Conservation (phyloP, 768 basidiomycete species). For the Amanita inopinata region DNA sequence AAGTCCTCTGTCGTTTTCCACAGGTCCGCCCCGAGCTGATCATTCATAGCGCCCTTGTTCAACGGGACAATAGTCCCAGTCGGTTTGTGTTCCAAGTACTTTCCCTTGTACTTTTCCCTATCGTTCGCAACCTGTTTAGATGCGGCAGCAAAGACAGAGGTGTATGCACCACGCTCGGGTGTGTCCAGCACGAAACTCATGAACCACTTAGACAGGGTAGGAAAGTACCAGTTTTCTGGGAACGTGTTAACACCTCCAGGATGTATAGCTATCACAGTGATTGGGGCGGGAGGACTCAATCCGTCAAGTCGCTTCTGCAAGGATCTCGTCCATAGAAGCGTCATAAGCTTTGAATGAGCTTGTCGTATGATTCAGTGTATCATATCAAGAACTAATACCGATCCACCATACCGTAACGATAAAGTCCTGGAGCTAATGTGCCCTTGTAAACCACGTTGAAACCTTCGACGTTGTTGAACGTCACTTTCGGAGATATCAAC, state of each 20-base stretch:
- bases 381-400: neutral
- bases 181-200: slow-evolving; percentile 12
- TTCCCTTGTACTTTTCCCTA: slow-evolving; percentile 24
- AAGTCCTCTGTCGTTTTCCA: slow-evolving; percentile 27
- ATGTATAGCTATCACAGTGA: slow-evolving; percentile 30
- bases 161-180: slow-evolving; percentile 24
- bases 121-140: slow-evolving; percentile 23
- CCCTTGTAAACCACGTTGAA: slow-evolving; percentile 26
- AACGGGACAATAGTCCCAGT: slow-evolving; percentile 20
- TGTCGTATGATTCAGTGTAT: neutral
- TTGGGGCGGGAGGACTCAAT: slow-evolving; percentile 17
- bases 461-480: slow-evolving; percentile 23
- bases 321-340: slow-evolving; percentile 37
- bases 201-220: slow-evolving; percentile 9
- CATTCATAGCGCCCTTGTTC: slow-evolving; percentile 19
- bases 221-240: slow-evolving; percentile 8
- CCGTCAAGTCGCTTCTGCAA: slow-evolving; percentile 38
- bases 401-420: slow-evolving; percentile 23
- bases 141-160: slow-evolving; percentile 30
- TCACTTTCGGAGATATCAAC: slow-evolving; percentile 12
- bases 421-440: slow-evolving; percentile 13
- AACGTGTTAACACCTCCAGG: slow-evolving; percentile 31
- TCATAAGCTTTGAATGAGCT: slow-evolving; percentile 45
- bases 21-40: slow-evolving; percentile 27
- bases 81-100: slow-evolving; percentile 23